phyloP scores from a whole-genome alignment of 73 alveolate species.

The Paramecium sexaurelia region DNA sequence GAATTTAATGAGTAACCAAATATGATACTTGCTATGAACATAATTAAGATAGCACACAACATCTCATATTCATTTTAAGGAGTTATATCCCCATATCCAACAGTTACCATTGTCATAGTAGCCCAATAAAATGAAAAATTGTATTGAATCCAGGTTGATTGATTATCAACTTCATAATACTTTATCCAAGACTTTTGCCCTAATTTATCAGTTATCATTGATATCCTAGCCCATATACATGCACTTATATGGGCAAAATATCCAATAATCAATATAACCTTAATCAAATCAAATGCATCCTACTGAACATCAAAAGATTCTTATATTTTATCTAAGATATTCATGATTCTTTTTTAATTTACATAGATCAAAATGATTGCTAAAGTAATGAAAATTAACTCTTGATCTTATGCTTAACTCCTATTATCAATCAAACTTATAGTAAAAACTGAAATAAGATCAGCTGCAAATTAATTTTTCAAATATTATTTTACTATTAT shows the following conservation, averaged over 20 bases:
- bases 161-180: neutral
- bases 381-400: neutral
- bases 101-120: constrained; percentile 41
- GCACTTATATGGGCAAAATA: constrained; percentile 47
- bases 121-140: constrained; percentile 52
- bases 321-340: neutral
- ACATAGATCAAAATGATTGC: neutral
- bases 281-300: constrained; percentile 31
- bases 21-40: constrained; percentile 51
- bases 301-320: constrained; percentile 23
- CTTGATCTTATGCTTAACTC: neutral
- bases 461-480: neutral
- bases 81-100: constrained; percentile 44
- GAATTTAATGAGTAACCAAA: constrained; percentile 60
- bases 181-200: neutral
- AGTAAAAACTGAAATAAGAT: neutral
- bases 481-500: neutral
- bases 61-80: constrained; percentile 49
- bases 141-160: constrained; percentile 21
- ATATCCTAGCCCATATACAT: neutral
- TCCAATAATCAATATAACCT: neutral
- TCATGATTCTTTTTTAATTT: neutral
- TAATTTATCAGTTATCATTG: neutral
- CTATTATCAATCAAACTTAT: neutral
- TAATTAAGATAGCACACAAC: constrained; percentile 19